phyloP scores from a whole-genome alignment of 2,329 filamentous ascomycete genomes.

The Raffaelea albimanens region DNA sequence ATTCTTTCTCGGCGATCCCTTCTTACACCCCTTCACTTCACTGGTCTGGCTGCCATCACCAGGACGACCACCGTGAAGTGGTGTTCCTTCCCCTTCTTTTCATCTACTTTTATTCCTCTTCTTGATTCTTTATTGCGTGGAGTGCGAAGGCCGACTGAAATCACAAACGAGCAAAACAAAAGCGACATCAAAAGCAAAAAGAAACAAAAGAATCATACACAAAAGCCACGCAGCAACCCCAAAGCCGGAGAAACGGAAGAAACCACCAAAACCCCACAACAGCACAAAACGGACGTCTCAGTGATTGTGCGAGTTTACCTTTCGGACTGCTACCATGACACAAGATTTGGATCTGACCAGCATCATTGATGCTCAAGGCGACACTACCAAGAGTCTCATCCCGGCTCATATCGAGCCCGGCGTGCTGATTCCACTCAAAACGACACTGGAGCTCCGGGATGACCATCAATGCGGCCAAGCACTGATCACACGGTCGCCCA shows the following conservation, averaged over 20 bases:
- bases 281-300: not conserved
- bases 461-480: constrained; percentile 51
- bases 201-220: not conserved
- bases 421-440: constrained; percentile 54
- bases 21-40: constrained; percentile 2
- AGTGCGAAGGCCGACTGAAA: not conserved
- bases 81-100: not conserved
- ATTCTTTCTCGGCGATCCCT: constrained; percentile 15
- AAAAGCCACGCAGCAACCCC: not conserved
- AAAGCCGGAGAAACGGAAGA: not conserved
- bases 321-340: constrained; percentile 11
- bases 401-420: constrained; percentile 29
- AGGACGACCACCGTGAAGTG: constrained; percentile 9
- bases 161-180: not conserved
- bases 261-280: not conserved
- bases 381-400: constrained; percentile 21
- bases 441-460: constrained; percentile 52
- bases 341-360: constrained; percentile 7
- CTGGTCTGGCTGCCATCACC: constrained; percentile 2
- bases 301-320: not conserved
- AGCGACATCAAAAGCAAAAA: not conserved
- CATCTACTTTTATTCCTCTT: not conserved
- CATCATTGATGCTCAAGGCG: constrained; percentile 21
- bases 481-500: constrained; percentile 63
- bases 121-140: not conserved